Base-by-base conservation (phyloP, 208 protist genomes). In the Histomonas meleagridis region DNA sequence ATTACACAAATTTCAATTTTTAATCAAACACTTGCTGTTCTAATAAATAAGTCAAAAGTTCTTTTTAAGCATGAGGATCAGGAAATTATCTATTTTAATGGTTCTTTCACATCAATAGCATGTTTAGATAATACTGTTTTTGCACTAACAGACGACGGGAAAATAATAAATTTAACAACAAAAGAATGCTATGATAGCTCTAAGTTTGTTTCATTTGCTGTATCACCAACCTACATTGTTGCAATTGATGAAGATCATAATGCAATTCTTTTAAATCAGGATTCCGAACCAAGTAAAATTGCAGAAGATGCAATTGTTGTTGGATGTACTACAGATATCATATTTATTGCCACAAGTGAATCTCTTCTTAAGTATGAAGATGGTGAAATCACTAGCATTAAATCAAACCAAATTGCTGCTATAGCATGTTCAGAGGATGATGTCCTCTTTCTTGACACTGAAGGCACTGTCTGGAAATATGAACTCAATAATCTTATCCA, bases 401-500 rank as follows among this genome's bases (percentile, higher is more conserved):
- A 86, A 43, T 1, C 18, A 55, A 43, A 32, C 55, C 26, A 14
- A 86, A 86, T 86, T 86, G 46, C 46, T 32, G 76, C 76, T 55
- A 46, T 43, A 21, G 51, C 51, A 38, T 43, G 76, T 32, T 86
- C 76, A 55, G 76, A 86, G 55, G 46, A 43, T 51, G 76, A 86
- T 51, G 76, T 46, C 16, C 46, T 86, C 9, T 86, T 86, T 86
- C 51, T 86, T 53, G 76, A 86, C 55, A 57, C 76, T 7, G 76
- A 86, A 55, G 76, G 76, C 32, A 55, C n/a, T 38, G 26, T 86
- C 16, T 55, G 32, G 23, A 12, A 86, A 21, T 86, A 86, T 48
- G 46, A 51, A 5, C 32, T 14, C 46, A 26, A 32, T 55, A 18
- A 40, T 38, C n/a, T 55, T 38, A 14, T 55, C 38, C 76, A 86